Evolutionary conservation across 192 early-diverging fungal genomes (phyloP).

Genomic region (Linnemannia zychae): DNA sequence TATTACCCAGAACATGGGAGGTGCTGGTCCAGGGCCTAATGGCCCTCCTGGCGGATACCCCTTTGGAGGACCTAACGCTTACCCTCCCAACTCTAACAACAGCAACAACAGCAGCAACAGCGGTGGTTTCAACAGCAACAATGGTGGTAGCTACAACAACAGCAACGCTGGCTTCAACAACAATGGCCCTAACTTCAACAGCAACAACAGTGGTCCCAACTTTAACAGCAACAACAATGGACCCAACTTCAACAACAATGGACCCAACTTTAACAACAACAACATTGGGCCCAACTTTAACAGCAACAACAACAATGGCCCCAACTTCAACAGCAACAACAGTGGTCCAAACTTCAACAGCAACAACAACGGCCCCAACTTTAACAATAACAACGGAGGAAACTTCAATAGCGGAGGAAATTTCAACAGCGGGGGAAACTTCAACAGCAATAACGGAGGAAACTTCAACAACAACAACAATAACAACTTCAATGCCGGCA

Average conservation of each 20-base stretch:
- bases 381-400: neutral
- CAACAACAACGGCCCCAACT: slow-evolving; percentile 7
- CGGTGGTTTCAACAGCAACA: slow-evolving; percentile 12
- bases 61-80: slow-evolving; percentile 22
- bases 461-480: slow-evolving; percentile 6
- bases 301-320: neutral
- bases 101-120: slow-evolving; percentile 16
- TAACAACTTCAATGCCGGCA: slow-evolving; percentile 16
- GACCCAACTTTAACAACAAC: slow-evolving; percentile 9
- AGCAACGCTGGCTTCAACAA: slow-evolving; percentile 5
- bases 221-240: slow-evolving; percentile 28
- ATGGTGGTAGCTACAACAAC: slow-evolving; percentile 18
- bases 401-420: slow-evolving; percentile 7
- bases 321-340: slow-evolving; percentile 7
- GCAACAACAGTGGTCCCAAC: slow-evolving; percentile 29
- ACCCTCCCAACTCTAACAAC: slow-evolving; percentile 28
- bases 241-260: slow-evolving; percentile 1
- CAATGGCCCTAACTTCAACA: slow-evolving; percentile 20
- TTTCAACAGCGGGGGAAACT: slow-evolving; percentile 11
- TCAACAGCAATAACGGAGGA: slow-evolving; percentile 11
- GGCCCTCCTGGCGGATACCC: slow-evolving; percentile 45
- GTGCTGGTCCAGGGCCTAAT: slow-evolving; percentile 8
- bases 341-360: neutral
- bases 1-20: slow-evolving; percentile 5
- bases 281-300: slow-evolving; percentile 9